Percentiles rank a stretch among this genome's conserved stretches.
Conservation (phyloP, 257 asterid species). For the Penstemon davidsonii region DNA sequence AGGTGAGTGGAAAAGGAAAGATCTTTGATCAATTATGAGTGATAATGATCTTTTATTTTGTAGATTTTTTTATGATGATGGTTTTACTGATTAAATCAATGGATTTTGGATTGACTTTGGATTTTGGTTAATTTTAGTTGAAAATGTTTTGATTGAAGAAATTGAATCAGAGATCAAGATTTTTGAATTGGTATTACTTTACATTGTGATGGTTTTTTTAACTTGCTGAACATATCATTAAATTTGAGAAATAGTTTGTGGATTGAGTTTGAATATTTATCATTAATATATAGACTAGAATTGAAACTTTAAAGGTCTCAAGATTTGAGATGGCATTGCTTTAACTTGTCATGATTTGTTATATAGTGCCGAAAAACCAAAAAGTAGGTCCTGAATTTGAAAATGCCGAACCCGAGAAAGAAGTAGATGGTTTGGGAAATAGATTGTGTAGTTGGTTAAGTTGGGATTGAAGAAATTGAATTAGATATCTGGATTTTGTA, state of each 20-base stretch:
- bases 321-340: background rate
- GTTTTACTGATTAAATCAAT: constrained; percentile 9
- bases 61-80: background rate
- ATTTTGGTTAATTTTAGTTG: background rate
- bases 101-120: background rate
- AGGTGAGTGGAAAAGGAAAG: constrained; percentile 41
- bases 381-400: background rate
- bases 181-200: constrained; percentile 18
- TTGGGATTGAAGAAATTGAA: background rate
- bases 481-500: background rate
- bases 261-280: background rate
- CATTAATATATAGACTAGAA: background rate
- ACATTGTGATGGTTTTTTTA: background rate
- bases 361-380: background rate
- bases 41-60: background rate
- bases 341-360: background rate
- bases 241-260: background rate
- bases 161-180: constrained; percentile 28
- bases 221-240: no score
- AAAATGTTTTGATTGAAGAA: background rate
- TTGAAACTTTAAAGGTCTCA: background rate
- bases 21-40: constrained; percentile 7
- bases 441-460: background rate
- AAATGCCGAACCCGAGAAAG: background rate
- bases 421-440: background rate